Conservation (phyloP, 164 flowering plant species). For the Sextonia rubra region DNA sequence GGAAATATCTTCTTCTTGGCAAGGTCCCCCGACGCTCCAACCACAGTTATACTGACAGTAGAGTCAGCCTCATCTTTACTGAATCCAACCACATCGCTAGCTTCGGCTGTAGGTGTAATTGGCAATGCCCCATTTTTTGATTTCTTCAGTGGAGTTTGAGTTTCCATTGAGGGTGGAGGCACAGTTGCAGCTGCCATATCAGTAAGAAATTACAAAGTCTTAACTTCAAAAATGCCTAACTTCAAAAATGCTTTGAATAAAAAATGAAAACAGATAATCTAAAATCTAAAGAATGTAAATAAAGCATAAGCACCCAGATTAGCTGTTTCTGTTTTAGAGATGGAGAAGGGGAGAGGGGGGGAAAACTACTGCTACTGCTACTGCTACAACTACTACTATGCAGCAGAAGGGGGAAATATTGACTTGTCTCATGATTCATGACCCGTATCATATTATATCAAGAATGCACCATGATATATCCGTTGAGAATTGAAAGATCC, state of each 20-base stretch:
- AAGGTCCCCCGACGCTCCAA: slow-evolving; percentile 98
- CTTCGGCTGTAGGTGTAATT: slow-evolving; percentile 30
- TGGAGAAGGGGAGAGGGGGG: background rate
- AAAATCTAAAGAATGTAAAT: background rate
- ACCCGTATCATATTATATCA: background rate
- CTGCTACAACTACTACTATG: too few relatives aligned
- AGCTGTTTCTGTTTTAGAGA: too few relatives aligned
- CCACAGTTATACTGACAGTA: slow-evolving; percentile 78
- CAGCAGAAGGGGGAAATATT: too few relatives aligned
- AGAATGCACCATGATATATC: background rate
- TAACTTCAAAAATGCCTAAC: background rate
- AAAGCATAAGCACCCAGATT: background rate
- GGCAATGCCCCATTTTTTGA: slow-evolving; percentile 34
- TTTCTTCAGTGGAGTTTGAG: slow-evolving; percentile 29
- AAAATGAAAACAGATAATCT: background rate
- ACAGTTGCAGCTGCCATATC: slow-evolving; percentile 42
- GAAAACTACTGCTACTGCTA: too few relatives aligned
- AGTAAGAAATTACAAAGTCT: slow-evolving; percentile 14
- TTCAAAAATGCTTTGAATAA: too few relatives aligned
- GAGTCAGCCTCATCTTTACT: slow-evolving; percentile 29
- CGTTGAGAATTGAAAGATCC: background rate
- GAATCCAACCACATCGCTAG: slow-evolving; percentile 18
- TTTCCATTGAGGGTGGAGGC: slow-evolving; percentile 27
- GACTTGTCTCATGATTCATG: too few relatives aligned
- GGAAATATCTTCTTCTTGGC: slow-evolving; percentile 97